Base-by-base conservation (phyloP, 331 rosid genomes). In the Acacia pycnantha region DNA sequence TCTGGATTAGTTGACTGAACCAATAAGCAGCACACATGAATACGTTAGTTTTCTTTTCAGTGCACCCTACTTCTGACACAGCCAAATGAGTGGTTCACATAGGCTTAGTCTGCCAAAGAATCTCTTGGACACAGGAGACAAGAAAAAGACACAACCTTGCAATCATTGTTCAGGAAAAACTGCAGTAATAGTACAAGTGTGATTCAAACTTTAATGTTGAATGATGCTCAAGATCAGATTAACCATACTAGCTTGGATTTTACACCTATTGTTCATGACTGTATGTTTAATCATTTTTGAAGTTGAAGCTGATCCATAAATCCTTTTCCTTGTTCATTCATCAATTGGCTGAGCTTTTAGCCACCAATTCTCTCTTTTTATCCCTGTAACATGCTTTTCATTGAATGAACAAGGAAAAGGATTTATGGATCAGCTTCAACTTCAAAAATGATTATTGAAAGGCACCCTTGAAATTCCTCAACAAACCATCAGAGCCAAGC, bases 401-500 rank as follows among this genome's bases (percentile, higher is more conserved):
- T 37, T 37, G 41, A 37, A 37, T 37, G 41, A 54, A 54, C 26
- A 54, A 8, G 41, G 41, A 54, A 54, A 54, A n/a, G 26, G 12
- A 54, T 54, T 54, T 19, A 53, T 21, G 61, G 8, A 53, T 54
- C 62, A 21, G 62, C 8, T 54, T 54, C 26, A 54, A 54, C 22
- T 54, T n/a, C 62, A 54, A 51, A 59, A 27, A 59, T 61, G 15
- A 76, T 26, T 41, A 70, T 22, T 22, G 4, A 24, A 12, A 41
- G 35, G 74, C 31, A n/a, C 31, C 43, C 62, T 27, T 14, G 37
- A 51, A 74, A 50, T 37, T 46, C 53, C 44, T 69, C 14, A 4
- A 69, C 27, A 31, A 11, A 33, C 46, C 40, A n/a, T 40, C 61
- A 47, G 41, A 83, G 8, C 31, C 82, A 40, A 77, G 79, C 76